phyloP scores from a whole-genome alignment of 257 asterid species.

The Verbena officinalis region DNA sequence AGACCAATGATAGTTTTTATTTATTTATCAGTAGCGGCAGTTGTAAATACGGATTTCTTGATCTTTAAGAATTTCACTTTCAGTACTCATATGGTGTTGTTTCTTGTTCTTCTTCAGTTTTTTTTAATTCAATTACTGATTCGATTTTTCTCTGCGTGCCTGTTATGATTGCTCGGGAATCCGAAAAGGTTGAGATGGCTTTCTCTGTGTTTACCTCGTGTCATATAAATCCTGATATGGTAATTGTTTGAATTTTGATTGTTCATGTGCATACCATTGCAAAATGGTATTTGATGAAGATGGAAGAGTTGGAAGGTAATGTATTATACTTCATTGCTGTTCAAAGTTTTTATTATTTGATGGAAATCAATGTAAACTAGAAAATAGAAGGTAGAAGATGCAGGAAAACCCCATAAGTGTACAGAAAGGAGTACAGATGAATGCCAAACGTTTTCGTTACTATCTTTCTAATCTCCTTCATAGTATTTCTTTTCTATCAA shows the following conservation, averaged over 20 bases:
- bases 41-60: constrained; percentile 42
- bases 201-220: constrained; percentile 8
- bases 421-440: no score
- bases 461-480: no score
- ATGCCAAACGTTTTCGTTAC: no score
- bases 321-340: no score
- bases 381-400: no score
- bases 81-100: neutral
- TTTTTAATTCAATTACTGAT: neutral
- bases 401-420: no score
- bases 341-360: no score
- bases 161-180: constrained; percentile 10
- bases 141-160: constrained; percentile 7
- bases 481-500: neutral
- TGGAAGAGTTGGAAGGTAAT: no score
- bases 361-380: no score
- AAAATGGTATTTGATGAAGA: neutral
- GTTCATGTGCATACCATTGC: neutral
- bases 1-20: constrained; percentile 27
- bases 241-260: neutral
- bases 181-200: neutral
- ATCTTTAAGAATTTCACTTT: constrained; percentile 33
- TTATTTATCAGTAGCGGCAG: constrained; percentile 37
- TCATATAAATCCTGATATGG: neutral
- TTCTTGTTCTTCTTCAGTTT: neutral